Evolutionary conservation across 2,329 filamentous ascomycete genomes (phyloP).

Genomic region (Myriosclerotinia curreyana): DNA sequence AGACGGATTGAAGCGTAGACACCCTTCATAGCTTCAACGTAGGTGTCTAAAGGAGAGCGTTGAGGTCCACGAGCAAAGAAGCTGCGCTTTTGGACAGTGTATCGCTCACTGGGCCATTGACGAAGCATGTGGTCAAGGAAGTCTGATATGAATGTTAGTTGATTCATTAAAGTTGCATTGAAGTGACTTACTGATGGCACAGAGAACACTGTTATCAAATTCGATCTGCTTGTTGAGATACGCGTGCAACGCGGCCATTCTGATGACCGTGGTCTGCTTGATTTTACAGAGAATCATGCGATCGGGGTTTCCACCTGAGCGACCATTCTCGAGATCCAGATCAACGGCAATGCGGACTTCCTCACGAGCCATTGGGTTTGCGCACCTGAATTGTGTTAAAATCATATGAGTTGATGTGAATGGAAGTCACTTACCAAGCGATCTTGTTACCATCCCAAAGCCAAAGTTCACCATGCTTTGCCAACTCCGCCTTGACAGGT

Average conservation of each 20-base stretch:
- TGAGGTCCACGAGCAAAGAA: conserved; percentile 58
- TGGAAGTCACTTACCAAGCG: conserved; percentile 63
- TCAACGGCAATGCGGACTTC: conserved; percentile 63
- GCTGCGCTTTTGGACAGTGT: conserved; percentile 73
- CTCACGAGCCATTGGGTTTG: conserved; percentile 25
- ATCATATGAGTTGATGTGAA: neutral
- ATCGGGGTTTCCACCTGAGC: conserved; percentile 38
- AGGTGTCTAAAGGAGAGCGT: conserved; percentile 54
- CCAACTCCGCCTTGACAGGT: conserved; percentile 54
- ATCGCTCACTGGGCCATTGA: conserved; percentile 66
- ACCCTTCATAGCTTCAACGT: conserved; percentile 79
- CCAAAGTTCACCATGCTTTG: conserved; percentile 50
- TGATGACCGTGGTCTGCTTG: conserved; percentile 62
- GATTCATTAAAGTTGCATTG: neutral
- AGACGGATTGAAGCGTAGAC: conserved; percentile 83
- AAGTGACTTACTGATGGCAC: conserved; percentile 64
- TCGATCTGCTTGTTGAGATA: conserved; percentile 62
- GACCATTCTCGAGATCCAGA: conserved; percentile 62
- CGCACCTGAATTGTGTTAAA: conserved; percentile 42
- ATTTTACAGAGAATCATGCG: conserved; percentile 57
- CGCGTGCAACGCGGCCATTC: conserved; percentile 60
- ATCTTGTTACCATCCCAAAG: conserved; percentile 82
- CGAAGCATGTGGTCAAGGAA: conserved; percentile 90
- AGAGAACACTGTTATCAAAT: conserved; percentile 66
- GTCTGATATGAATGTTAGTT: conserved; percentile 43